phyloP scores from a whole-genome alignment of 129 eudicot genomes.

The Heracleum sosnowskyi region DNA sequence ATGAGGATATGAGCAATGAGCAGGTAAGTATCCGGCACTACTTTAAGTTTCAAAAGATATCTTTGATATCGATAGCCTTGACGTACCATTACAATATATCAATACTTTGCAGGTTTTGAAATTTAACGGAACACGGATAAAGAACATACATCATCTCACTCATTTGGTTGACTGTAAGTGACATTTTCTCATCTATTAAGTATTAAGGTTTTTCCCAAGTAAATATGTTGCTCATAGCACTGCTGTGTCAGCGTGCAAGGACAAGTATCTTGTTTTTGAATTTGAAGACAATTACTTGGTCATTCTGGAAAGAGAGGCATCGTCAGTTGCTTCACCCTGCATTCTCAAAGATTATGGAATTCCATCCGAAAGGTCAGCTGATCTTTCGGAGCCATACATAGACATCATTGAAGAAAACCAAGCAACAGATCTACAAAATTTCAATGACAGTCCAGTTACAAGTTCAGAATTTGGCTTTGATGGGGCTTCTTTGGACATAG shows the following conservation, averaged over 20 bases:
- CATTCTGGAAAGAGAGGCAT: constrained; percentile 70
- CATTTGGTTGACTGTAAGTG: constrained; percentile 85
- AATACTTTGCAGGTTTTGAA: constrained; percentile 56
- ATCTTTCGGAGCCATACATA: constrained; percentile 63
- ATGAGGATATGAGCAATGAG: constrained; percentile 84
- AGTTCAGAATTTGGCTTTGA: constrained; percentile 71
- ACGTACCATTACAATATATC: constrained; percentile 1
- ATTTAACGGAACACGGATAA: constrained; percentile 69
- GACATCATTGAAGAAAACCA: constrained; percentile 37
- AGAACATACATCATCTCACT: constrained; percentile 87
- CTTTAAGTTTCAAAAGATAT: not conserved
- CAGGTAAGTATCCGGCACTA: constrained; percentile 48
- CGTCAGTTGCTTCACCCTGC: constrained; percentile 53
- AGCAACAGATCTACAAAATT: constrained; percentile 28
- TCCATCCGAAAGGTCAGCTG: constrained; percentile 74
- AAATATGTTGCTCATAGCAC: constrained; percentile 4
- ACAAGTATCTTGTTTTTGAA: constrained; percentile 70
- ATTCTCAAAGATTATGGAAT: constrained; percentile 77
- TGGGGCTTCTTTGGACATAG: constrained; percentile 87
- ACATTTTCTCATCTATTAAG: constrained; percentile 13
- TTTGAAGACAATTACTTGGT: constrained; percentile 83
- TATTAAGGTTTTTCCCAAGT: not conserved
- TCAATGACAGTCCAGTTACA: constrained; percentile 63
- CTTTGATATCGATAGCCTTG: not conserved
- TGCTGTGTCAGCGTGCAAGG: constrained; percentile 63